Evolutionary conservation across 2,329 filamentous ascomycete genomes (phyloP).

Genomic region (Salinomyces thailandicus): DNA sequence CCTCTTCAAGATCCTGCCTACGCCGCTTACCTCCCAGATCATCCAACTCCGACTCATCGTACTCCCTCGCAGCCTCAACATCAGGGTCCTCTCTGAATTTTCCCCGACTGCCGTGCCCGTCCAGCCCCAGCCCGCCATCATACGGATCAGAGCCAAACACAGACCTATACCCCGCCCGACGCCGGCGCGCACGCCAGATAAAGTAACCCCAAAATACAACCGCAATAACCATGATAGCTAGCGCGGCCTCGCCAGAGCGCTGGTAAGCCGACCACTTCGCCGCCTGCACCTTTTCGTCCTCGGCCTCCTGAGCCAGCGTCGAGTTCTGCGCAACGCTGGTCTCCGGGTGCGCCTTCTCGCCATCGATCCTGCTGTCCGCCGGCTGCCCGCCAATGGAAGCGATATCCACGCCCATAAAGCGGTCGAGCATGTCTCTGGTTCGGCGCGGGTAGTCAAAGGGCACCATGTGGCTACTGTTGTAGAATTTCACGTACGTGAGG

Average conservation of each 20-base stretch:
- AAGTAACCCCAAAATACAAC: slow-evolving; percentile 66
- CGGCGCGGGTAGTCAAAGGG: slow-evolving; percentile 85
- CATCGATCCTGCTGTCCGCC: slow-evolving; percentile 70
- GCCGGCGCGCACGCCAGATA: slow-evolving; percentile 47
- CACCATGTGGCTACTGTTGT: slow-evolving; percentile 97
- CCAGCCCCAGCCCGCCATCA: slow-evolving; percentile 33
- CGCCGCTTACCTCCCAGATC: slow-evolving; percentile 28
- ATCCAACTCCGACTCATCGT: slow-evolving; percentile 50
- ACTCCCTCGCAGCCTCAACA: slow-evolving; percentile 43
- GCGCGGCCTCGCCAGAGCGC: slow-evolving; percentile 73
- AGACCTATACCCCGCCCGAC: slow-evolving; percentile 36
- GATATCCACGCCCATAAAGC: slow-evolving; percentile 90
- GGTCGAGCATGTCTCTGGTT: slow-evolving; percentile 90
- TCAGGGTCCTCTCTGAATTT: slow-evolving; percentile 31
- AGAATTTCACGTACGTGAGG: slow-evolving; percentile 87
- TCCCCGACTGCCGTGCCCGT: slow-evolving; percentile 16
- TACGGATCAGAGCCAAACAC: slow-evolving; percentile 27
- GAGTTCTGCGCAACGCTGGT: slow-evolving; percentile 70
- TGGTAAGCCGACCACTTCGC: slow-evolving; percentile 85
- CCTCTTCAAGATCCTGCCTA: slow-evolving; percentile 5
- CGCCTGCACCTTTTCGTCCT: slow-evolving; percentile 64
- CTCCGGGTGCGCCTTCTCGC: slow-evolving; percentile 62
- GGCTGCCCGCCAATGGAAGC: slow-evolving; percentile 73
- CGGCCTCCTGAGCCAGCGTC: slow-evolving; percentile 54
- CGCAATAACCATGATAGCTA: slow-evolving; percentile 68